Evolutionary conservation across 768 basidiomycete genomes (phyloP), one percentile per base, ranked within the genome.

Genomic region (Roridomyces roridus): DNA sequence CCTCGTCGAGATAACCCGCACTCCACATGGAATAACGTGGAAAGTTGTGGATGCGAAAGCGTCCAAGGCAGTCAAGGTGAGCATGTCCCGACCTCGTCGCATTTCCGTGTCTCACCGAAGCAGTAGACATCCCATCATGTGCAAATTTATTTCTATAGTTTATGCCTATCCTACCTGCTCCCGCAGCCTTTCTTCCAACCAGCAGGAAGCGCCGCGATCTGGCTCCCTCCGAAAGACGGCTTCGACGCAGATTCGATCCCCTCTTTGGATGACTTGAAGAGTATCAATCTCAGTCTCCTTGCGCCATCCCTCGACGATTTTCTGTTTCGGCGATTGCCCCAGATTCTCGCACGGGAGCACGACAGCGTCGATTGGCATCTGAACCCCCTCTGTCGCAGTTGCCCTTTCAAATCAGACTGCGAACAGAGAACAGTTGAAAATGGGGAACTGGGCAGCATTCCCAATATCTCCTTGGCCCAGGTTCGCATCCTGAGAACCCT

Each of bases 41-140:
- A 78, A 72, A 62, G 76, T 82, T 11, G 73, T 84, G 31, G 82
- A 84, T 56, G 80, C 80, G 2, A 84, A 84, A 65, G 75, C 76
- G 0, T 81, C 80, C 12, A 77, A 72, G 59, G 52, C 66, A 43
- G 76, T 82, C 37, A 82, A 82, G 76, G 81, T 81, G 45, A 48
- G 23, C 20, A 31, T 41, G 10, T 45, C 10, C n/a, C 35, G 45
- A 9, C 37, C 34, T 12, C 36, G 18, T 28, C 24, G 20, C 5
- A 18, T 36, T 36, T 51, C 28, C 21, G 18, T 14, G 18, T 14
- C 29, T 29, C 25, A 37, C 46, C 37, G 18, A 24, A 21, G 43
- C 15, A 36, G 17, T 40, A 83, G 80, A 77, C 80, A 21, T 75
- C 80, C 8, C 82, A 84, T 59, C 79, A 80, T 44, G 76, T 77